Base-by-base conservation (phyloP, 1,284 basidiomycete species). In the Athelia sp. region DNA sequence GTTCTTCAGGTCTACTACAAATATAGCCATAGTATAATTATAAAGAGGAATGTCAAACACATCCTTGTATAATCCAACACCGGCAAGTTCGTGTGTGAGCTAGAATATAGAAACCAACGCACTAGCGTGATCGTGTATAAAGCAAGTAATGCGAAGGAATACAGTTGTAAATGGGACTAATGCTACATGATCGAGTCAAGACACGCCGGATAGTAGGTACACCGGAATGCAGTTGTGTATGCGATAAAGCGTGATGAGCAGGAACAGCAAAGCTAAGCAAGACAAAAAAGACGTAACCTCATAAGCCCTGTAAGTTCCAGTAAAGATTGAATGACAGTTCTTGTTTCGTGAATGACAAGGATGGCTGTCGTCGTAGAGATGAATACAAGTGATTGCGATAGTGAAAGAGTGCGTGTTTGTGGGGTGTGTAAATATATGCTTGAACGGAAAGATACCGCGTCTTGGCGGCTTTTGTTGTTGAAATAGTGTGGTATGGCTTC, bases 271-370 rank as follows among this genome's bases (percentile, higher is more conserved):
- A 51, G 43, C 50, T 47, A 50, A 52, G 48, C 48, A 40, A 48
- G 47, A 48, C 49, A 50, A n/a, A 49, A 48, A 53, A 48, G 29
- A 21, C 36, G 36, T 40, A n/a, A 40, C 15, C 36, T 40, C 36
- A 21, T 40, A 40, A 40, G 6, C 6, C 8, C 36, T n/a, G 21
- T 45, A 47, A 46, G 50, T 47, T 31, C 46, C 8, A 47, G 47
- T 50, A 50, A 54, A 53, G 49, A 49, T 56, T 60, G 58, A 56
- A 59, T 62, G 51, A 67, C 56, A 63, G 58, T 52, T 50, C 69
- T 72, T 75, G 71, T 71, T 62, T 71, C 74, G 71, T 75, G 71
- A 73, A 74, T 76, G 66, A 71, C 70, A 75, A 73, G 68, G 53
- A 47, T 53, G 47, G 15, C 36, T 56, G 55, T 56, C 50, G 54